Evolutionary conservation across 192 early-diverging fungal species (phyloP), one percentile per base, ranked within the genome.

Genomic region (Podila verticillata): DNA sequence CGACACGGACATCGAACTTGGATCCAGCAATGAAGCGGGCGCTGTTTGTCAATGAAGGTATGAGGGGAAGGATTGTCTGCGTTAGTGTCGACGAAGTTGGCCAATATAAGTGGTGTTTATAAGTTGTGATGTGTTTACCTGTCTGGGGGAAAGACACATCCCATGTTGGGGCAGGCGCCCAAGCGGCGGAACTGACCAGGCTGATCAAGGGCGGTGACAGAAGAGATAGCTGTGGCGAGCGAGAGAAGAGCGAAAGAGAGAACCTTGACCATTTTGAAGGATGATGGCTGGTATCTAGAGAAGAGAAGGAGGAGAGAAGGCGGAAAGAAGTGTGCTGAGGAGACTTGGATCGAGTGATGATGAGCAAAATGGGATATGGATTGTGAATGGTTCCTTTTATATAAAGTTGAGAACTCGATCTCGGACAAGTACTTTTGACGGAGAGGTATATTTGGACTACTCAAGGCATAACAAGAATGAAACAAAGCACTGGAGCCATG

Each of bases 1-100:
- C 88, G 48, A 89, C 72, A 54, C 87, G 72, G 36, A 89, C 73
- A 68, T 89, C 88, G 66, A 89, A 89, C 51, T 71, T 63, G 67
- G 84, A 84, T 13, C 82, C 85, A 48, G 82, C 63, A 57, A 89
- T 22, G 61, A 89, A 89, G 56, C 87, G 81, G 26, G 88, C 66
- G 12, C 79, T 81, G 31, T 28, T 19, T 8, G 17, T 3, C 12
- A 44, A 4, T 28, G 29, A 7, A 72, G n/a, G 36, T 10, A 68
- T 19, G 13, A 22, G n/a, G n/a, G n/a, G 6, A 26, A 5, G 17
- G 34, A 64, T n/a, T n/a, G 73, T 32, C 4, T 56, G n/a, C n/a
- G 29, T 24, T 66, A 36, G 49, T 5, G 3, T 15, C 13, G 17
- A 28, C 3, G 30, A 24, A 58, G 20, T 0, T 58, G 13, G 15